Evolutionary conservation across 352 stramenopile genomes (phyloP), one percentile per base, ranked within the genome.

Genomic region (Globisporangium paroecandrum): DNA sequence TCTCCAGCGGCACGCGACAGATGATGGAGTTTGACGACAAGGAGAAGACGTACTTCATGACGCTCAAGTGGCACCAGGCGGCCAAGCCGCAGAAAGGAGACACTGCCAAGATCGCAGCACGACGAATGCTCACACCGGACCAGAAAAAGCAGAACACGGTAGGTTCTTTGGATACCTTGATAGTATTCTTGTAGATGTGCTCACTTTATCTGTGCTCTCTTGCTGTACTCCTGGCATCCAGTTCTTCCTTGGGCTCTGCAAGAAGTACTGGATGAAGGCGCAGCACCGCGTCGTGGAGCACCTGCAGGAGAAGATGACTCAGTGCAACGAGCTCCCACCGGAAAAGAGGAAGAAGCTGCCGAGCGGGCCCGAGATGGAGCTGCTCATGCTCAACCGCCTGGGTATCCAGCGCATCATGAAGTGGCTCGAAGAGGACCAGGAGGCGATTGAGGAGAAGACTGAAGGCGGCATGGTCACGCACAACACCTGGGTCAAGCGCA

Each of bases 11-110:
- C 10, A 95, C 87, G 24, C 79, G 83, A 57, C 85, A 95, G 64
- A 91, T 95, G 83, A 95, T 95, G 87, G 87, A 95, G 58, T 77
- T 81, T 43, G 75, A 89, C 51, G 83, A 79, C 25, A 66, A 71
- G 22, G 63, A 29, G 32, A 82, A 78, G 53, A 78, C 72, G 22
- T 90, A 83, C 68, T 91, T 76, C 68, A 90, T 95, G 83, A 92
- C 87, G 27, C 77, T 95, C 62, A 95, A 95, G 72, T 95, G 87
- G 85, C 87, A 91, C 59, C 75, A 87, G 24, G 85, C 87, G 7
- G 85, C 80, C 56, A 95, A 95, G 70, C 81, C 81, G 9, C 85
- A 94, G 49, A 93, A 93, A 61, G 87, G 85, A 9, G 87, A 95
- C 67, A 95, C 85, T 9, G 87, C 87, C 46, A 95, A 94, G 70